A percentile compares a stretch with the other conserved stretches of the same genome.
Evolutionary conservation across 768 basidiomycete species (phyloP).

Genomic region (Auriscalpium orientale): DNA sequence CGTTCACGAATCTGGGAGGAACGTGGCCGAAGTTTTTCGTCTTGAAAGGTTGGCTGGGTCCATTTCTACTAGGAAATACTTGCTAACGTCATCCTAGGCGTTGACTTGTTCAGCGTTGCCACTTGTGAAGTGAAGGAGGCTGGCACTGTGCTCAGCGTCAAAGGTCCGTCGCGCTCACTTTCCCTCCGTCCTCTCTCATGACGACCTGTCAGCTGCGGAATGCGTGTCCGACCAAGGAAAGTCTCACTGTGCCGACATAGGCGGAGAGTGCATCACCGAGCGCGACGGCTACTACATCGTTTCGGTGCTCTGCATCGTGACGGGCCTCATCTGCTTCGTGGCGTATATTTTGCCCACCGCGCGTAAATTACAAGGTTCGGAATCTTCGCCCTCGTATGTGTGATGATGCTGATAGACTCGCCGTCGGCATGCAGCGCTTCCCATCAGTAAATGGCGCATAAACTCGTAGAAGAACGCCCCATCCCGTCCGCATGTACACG

Average conservation of each 20-base stretch:
- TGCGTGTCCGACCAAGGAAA: constrained; percentile 94
- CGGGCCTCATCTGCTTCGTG: constrained; percentile 70
- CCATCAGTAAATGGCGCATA: constrained; percentile 66
- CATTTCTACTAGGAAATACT: not conserved
- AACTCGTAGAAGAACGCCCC: constrained; percentile 28
- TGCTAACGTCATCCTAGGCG: constrained; percentile 38
- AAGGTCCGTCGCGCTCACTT: constrained; percentile 34
- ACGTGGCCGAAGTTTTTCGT: constrained; percentile 98
- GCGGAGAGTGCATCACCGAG: constrained; percentile 76
- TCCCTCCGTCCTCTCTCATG: too few species aligned
- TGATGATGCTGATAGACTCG: not conserved
- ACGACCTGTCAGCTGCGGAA: constrained; percentile 50
- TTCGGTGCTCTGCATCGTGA: constrained; percentile 64
- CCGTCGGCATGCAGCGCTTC: constrained; percentile 41
- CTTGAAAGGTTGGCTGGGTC: constrained; percentile 56
- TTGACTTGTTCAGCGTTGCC: constrained; percentile 82
- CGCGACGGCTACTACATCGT: constrained; percentile 91
- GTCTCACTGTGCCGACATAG: constrained; percentile 60
- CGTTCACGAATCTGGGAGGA: constrained; percentile 92
- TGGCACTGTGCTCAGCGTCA: constrained; percentile 40
- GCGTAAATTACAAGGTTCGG: constrained; percentile 76
- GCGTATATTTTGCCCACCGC: constrained; percentile 81
- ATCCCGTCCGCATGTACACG: too few species aligned
- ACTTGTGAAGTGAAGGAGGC: constrained; percentile 69
- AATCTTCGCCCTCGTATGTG: not conserved